These are phyloP conservation scores for Umbelopsis ramanniana DNA, from an alignment of 192 early-diverging fungal genomes.

Conservation along the genomic window DNA sequence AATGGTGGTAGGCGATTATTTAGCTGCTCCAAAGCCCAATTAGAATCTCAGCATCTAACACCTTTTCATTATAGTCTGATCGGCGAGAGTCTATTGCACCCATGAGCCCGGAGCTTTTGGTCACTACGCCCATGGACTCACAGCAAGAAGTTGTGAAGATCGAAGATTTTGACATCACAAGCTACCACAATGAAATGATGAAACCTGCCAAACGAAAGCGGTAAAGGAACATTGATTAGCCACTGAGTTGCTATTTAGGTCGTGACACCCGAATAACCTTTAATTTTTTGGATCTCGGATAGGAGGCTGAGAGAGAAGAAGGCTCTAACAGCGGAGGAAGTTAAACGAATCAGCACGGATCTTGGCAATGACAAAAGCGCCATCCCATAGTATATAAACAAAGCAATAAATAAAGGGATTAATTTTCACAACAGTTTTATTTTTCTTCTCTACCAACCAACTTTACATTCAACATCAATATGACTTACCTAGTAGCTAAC, in stretches of 20 bases:
- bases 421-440: background rate
- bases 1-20: background rate
- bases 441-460: background rate
- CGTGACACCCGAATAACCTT: background rate
- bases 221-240: background rate
- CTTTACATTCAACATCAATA: background rate
- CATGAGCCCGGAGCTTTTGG: slow-evolving; percentile 9
- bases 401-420: background rate
- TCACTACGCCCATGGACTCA: background rate
- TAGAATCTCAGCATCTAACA: background rate
- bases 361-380: slow-evolving; percentile 13
- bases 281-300: background rate
- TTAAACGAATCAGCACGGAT: slow-evolving; percentile 12
- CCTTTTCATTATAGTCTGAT: background rate
- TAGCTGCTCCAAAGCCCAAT: background rate
- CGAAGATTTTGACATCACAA: slow-evolving; percentile 2
- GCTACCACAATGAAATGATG: slow-evolving; percentile 4
- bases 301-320: slow-evolving; percentile 3
- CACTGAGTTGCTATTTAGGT: background rate
- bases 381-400: background rate
- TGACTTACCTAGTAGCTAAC: background rate
- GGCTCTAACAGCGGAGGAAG: slow-evolving; percentile 15
- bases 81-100: background rate
- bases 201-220: slow-evolving; percentile 9
- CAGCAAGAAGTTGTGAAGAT: background rate